Conservation (phyloP, 208 protist genomes). For the Acanthamoeba divionensis region DNA sequence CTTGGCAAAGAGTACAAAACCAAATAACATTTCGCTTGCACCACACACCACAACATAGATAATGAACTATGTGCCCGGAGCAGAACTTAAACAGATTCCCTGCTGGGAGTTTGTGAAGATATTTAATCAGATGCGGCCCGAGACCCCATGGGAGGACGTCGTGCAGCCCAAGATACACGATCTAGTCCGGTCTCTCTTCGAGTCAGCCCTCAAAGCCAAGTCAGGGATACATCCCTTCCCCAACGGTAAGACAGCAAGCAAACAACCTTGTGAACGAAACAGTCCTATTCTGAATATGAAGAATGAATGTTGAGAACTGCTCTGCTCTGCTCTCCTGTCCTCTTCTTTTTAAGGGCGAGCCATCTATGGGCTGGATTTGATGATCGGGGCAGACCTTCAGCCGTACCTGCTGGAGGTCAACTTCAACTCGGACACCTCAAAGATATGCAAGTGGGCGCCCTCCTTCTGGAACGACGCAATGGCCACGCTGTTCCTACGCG, state of each 20-base stretch:
- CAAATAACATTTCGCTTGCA: no score
- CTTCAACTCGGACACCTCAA: conserved; percentile 10
- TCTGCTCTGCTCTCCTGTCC: no score
- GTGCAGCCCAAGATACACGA: conserved; percentile 43
- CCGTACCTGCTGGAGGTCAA: conserved; percentile 21
- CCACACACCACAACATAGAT: no score
- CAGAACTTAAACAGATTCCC: not conserved
- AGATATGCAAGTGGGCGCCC: conserved; percentile 27
- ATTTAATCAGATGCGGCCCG: not conserved
- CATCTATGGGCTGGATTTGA: not conserved
- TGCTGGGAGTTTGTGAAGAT: not conserved
- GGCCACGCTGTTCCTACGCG: not conserved
- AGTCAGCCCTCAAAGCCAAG: not conserved
- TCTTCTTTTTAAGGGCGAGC: no score
- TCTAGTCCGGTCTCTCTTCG: not conserved
- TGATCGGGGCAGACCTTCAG: not conserved
- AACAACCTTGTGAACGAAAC: no score
- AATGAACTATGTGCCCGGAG: conserved; percentile 16
- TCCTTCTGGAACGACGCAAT: conserved; percentile 28
- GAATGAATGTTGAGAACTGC: no score
- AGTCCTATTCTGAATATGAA: no score
- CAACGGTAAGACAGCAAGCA: no score
- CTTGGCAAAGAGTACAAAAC: no score
- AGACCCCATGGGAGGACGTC: not conserved
- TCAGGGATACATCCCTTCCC: not conserved